Evolutionary conservation across 202 grass and related monocot genomes (phyloP), one percentile per base, ranked within the genome.

Genomic region (Elaeis oleifera): DNA sequence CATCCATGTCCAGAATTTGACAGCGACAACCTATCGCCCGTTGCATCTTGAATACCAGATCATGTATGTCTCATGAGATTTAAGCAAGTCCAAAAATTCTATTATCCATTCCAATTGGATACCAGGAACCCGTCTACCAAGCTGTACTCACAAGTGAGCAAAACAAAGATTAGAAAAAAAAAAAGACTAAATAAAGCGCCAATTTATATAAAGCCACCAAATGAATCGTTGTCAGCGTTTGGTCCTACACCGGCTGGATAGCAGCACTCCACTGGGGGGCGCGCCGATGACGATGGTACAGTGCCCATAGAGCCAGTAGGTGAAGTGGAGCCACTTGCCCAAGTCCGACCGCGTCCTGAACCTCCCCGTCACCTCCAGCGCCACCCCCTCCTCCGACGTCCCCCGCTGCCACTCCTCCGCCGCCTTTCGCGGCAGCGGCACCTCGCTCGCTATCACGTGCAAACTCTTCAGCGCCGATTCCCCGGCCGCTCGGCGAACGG

Each of bases 311-410:
- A 82, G 50, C 83, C 70, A 80, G 54, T 86, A 90, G 7, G 19
- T 78, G 79, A 61, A 88, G 18, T 70, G 79, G 3, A 82, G 18
- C 83, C 77, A 83, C 16, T 24, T 54, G 1, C 84, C 83, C 28
- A 96, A 81, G 67, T 86, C 69, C 63, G 85, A 75, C 81, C 78
- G 81, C 5, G 68, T 81, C 69, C 51, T 56, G 72, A 90, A 73
- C 73, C 18, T 59, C 0, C 72, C 80, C 5, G 4, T 11, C 61
- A 95, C 24, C 58, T 58, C 23, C 22, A 88, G 19, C 21, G 5
- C 14, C 70, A 90, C 84, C 44, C 67, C 69, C 18, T 81, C 73
- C 1, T 5, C 19, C 26, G n/a, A 3, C 14, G 80, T 86, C 60
- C 16, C 61, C 21, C 84, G 78, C 49, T 21, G 27, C 86, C 86